A percentile compares a stretch with the other conserved stretches of the same genome.
phyloP scores from a whole-genome alignment of 1,284 basidiomycete genomes.

The Marasmius sp. region DNA sequence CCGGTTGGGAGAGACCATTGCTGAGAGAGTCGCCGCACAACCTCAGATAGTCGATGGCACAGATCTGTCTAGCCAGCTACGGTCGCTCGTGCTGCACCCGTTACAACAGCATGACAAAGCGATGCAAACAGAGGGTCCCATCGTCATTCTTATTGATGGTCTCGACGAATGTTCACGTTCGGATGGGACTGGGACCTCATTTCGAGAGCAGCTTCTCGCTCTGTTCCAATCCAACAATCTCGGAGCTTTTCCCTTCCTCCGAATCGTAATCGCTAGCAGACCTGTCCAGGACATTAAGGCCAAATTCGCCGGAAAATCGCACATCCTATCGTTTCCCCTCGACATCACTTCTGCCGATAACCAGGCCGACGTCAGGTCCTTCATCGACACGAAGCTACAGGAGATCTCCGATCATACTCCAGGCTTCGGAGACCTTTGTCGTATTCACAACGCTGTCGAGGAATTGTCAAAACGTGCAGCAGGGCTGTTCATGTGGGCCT shows the following conservation, averaged over 20 bases:
- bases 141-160: conserved; percentile 4
- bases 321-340: not conserved
- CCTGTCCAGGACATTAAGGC: conserved; percentile 1
- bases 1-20: conserved; percentile 2
- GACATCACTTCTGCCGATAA: conserved; percentile 1
- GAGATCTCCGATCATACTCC: not conserved
- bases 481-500: conserved; percentile 11
- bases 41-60: not conserved
- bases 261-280: conserved; percentile 5
- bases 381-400: not conserved
- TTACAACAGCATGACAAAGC: not conserved
- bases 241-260: not conserved
- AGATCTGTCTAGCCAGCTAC: not conserved
- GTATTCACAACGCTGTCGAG: not conserved
- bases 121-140: not conserved
- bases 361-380: conserved; percentile 1
- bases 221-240: not conserved
- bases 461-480: conserved; percentile 1
- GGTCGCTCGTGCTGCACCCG: conserved; percentile 1
- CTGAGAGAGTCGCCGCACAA: not conserved
- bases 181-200: not conserved
- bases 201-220: not conserved
- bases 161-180: conserved; percentile 4
- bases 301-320: not conserved
- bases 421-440: not conserved